Base-by-base conservation (phyloP, 768 basidiomycete genomes). In the Phylloporus sp. region DNA sequence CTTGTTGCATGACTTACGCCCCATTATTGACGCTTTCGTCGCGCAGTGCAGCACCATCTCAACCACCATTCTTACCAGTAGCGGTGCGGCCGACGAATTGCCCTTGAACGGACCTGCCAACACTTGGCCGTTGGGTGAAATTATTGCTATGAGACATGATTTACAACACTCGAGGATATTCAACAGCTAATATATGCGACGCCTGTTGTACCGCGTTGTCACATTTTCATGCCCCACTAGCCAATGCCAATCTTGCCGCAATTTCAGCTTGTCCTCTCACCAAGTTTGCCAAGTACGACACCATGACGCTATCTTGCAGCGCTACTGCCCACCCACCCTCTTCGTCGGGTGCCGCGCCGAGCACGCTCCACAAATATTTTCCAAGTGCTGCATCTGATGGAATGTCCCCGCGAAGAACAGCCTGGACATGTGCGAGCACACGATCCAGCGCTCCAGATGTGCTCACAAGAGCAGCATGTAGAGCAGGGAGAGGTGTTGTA, bases 121-220 rank as follows among this genome's bases (percentile, higher is more conserved):
- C 60, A 97, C 91, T 15, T 98, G 95, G 95, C 97, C 95, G 1
- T 69, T 99, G 18, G 95, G 94, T 16, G 97, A 99, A 71, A 87
- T 98, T 35, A 76, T 98, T 26, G 84, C 88, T 31, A 80, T 83
- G 35, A 77, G 97, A 52, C 97, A 99, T 69, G 95, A 97, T 72
- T 72, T 93, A 62, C 91, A 94, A 69, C 95, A 98, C 72, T 95
- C 92, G 39, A 80, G 95, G 53, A 92, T 98, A 57, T 99, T 99
- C 77, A 99, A 99, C 71, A 89, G 87, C 71, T 88, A 50, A 51
- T 16, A 15, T n/a, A 28, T 23, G 45, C 41, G 15, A 52, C 45
- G 27, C 53, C 10, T 23, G 20, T 29, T 15, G 31, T 38, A 29
- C 39, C 46, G 41, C 44, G 23, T 31, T 50, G 26, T 48, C 45